Percentiles rank a stretch among this genome's conserved stretches.
Evolutionary conservation across 805 yeast genomes (phyloP).

Genomic region (Yamadazyma insecticola): DNA sequence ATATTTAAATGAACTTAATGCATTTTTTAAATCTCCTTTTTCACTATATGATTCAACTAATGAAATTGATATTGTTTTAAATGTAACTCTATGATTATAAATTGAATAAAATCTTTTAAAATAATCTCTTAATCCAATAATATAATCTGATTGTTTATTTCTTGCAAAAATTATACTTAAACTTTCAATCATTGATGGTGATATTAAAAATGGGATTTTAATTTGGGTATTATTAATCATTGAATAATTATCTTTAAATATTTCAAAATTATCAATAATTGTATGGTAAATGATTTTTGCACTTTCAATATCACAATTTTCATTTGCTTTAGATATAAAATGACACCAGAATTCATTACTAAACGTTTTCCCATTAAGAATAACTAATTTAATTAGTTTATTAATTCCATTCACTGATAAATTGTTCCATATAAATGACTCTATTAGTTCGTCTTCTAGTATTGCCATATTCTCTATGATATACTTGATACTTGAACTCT

Average conservation of each 20-base stretch:
- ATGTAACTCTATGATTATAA: slow-evolving; percentile 22
- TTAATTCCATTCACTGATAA: no score
- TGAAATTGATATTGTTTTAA: slow-evolving; percentile 21
- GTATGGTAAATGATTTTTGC: slow-evolving; percentile 33
- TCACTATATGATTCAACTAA: slow-evolving; percentile 28
- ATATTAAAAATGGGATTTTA: slow-evolving; percentile 27
- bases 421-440: slow-evolving; percentile 4
- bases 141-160: slow-evolving; percentile 18
- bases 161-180: slow-evolving; percentile 26
- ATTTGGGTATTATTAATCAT: slow-evolving; percentile 7
- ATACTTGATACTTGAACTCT: no score
- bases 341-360: slow-evolving; percentile 30
- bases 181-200: slow-evolving; percentile 20
- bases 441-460: no score
- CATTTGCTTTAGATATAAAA: slow-evolving; percentile 20
- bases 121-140: slow-evolving; percentile 28
- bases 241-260: slow-evolving; percentile 10
- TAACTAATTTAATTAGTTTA: no score
- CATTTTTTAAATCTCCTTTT: slow-evolving; percentile 15
- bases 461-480: no score
- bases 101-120: slow-evolving; percentile 36
- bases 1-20: slow-evolving; percentile 20
- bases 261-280: slow-evolving; percentile 22
- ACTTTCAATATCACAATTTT: slow-evolving; percentile 13
- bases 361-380: no score